Conservation (phyloP, 208 protist species). For the Trypanosoma cruzi region DNA sequence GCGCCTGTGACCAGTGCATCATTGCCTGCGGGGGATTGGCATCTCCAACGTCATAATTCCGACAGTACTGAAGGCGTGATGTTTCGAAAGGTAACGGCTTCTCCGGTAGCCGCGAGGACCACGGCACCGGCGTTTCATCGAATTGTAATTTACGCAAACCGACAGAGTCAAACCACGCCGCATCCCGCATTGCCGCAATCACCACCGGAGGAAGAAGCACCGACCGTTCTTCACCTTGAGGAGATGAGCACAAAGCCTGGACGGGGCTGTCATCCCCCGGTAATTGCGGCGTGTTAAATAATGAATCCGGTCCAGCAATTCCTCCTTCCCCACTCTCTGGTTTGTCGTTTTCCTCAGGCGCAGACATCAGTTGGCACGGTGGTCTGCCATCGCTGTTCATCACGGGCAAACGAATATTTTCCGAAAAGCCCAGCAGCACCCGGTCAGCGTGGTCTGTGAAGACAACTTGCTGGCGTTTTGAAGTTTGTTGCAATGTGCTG, state of each 20-base stretch:
- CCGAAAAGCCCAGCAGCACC: conserved; percentile 22
- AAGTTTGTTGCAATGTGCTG: background rate
- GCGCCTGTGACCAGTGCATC: conserved; percentile 10
- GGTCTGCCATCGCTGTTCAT: background rate
- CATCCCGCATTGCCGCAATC: conserved; percentile 13
- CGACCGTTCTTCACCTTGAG: background rate
- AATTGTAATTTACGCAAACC: background rate
- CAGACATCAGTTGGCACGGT: background rate
- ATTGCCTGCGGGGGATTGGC: conserved; percentile 7
- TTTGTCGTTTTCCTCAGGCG: background rate
- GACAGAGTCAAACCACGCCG: background rate
- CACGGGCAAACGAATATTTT: conserved; percentile 2
- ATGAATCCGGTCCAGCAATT: too few relatives aligned
- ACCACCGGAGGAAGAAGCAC: conserved; percentile 19
- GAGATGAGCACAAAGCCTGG: background rate
- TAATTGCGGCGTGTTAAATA: too few relatives aligned
- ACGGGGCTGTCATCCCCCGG: background rate
- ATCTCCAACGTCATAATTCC: conserved; percentile 13
- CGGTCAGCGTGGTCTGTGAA: conserved; percentile 24
- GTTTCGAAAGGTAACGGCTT: conserved; percentile 27
- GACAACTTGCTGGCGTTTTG: background rate
- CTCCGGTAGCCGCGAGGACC: conserved; percentile 7
- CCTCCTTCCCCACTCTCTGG: background rate
- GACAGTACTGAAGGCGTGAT: conserved; percentile 26
- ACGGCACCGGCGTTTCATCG: background rate